Base-by-base conservation (phyloP, 2,329 filamentous ascomycete genomes). In the Exophiala bonariae region DNA sequence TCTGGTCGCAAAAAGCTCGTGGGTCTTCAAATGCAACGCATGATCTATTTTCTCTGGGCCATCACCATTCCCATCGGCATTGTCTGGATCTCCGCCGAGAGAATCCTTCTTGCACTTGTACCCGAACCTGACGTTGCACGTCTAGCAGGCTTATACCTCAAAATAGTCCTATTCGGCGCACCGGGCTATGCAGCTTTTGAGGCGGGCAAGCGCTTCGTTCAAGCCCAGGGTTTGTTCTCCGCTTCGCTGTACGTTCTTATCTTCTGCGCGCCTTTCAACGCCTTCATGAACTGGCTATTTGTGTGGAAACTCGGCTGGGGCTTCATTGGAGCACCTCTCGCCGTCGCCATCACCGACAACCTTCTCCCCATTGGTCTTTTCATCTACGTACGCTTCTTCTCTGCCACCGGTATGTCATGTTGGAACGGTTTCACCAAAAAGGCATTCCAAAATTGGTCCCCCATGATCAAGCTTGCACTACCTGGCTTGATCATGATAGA, bases 401-500 rank as follows among this genome's bases (percentile, higher is more conserved):
- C 51, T 41, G 52, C 52, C 22, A 80, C 82, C 46, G 58, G 88
- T 3, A 76, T 77, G 38, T 81, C 89, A 60, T 92, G 88, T 68
- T 93, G 88, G 88, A 85, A 85, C 49, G 88, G 88, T 2, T 86
- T 92, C 64, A 83, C 82, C n/a, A 74, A 68, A 49, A 80, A 80
- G 31, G 85, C 86, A 1, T 75, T 90, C 42, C 71, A 72, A 26
- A 92, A 92, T 63, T 93, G 88, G 88, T 75, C 76, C 2, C 85
- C 85, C 7, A 95, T 95, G 92, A 81, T 97, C 59, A 82, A 83
- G 38, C 83, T 97, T 30, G 89, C 92, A 0, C 73, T 96, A 10
- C 91, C 92, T 0, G 92, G 92, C 1, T 83, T 97, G 65, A 74
- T 96, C 56, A 96, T 96, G 91, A 86, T 97, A 2, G 84, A 95